Base-by-base conservation (phyloP, 805 yeast genomes). In the Jamesozyma lodderae region DNA sequence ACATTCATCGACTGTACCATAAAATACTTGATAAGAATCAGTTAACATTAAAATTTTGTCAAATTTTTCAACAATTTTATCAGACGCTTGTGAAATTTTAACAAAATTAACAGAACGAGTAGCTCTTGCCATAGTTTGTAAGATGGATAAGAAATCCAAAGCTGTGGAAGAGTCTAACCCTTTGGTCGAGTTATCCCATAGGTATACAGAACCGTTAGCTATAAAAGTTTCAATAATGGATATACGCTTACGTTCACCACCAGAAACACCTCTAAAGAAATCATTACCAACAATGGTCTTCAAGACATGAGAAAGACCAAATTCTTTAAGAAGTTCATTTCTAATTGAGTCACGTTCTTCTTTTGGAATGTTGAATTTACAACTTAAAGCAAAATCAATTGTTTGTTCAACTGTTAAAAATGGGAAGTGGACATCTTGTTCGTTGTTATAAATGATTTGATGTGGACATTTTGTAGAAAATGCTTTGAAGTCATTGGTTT, bases 231-330 rank as follows among this genome's bases (percentile, higher is more conserved):
- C 81, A 18, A 79, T 79, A 56, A 76, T 75, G 14, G 79, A 72
- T 16, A 76, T 78, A 63, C 81, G 67, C 57, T 75, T 76, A 52
- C 81, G 66, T 57, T 76, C 81, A 66, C 81, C 81, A 57, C 81
- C 81, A 22, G 80, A 74, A 37, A 75, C 75, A 61, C 81, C 81
- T 61, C 80, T 68, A 25, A 75, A 66, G 41, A 64, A 74, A 46
- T 76, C 81, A 51, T 75, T 70, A 58, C 83, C 83, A 32, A 77
- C 81, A 43, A 69, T 71, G 26, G 81, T 74, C 47, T 75, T 59
- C 40, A 67, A 59, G 7, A 79, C 75, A 51, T 75, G 79, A 14
- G 70, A 63, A 41, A 70, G 59, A 35, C 75, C 75, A 36, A 55
- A 46, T 30, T 68, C 37, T 62, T 41, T 41, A 17, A 53, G 33